phyloP scores from a whole-genome alignment of 129 eudicot species.

The Flaveria robusta region DNA sequence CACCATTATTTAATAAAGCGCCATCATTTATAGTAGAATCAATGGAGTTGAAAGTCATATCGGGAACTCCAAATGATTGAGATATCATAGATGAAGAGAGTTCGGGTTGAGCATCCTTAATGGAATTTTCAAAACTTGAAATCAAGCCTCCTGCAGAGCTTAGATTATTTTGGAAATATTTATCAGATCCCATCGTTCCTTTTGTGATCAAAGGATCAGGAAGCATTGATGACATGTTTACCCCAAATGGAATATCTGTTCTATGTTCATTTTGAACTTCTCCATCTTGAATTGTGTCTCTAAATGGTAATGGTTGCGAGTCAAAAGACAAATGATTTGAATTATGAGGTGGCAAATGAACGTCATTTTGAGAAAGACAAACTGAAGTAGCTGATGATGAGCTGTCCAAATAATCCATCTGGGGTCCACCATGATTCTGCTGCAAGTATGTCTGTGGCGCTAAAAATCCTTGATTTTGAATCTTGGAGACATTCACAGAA shows the following conservation, averaged over 20 bases:
- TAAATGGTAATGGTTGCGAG: slow-evolving; percentile 56
- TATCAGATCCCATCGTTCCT: slow-evolving; percentile 60
- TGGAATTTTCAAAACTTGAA: slow-evolving; percentile 53
- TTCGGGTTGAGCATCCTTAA: slow-evolving; percentile 77
- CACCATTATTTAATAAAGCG: slow-evolving; percentile 58
- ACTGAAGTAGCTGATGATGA: slow-evolving; percentile 94
- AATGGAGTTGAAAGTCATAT: slow-evolving; percentile 77
- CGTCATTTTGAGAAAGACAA: slow-evolving; percentile 70
- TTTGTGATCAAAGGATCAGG: slow-evolving; percentile 60
- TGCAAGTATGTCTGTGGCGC: slow-evolving; percentile 58
- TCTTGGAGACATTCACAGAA: slow-evolving; percentile 56
- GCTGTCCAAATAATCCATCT: slow-evolving; percentile 82
- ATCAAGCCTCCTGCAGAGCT: slow-evolving; percentile 59
- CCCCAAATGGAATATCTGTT: slow-evolving; percentile 48
- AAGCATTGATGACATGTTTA: slow-evolving; percentile 61
- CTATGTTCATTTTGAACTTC: slow-evolving; percentile 64
- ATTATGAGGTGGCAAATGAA: slow-evolving; percentile 47
- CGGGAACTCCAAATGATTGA: slow-evolving; percentile 95
- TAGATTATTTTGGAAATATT: slow-evolving; percentile 61
- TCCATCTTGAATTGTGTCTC: slow-evolving; percentile 65
- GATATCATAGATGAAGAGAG: slow-evolving; percentile 85
- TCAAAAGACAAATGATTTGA: slow-evolving; percentile 60
- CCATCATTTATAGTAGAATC: slow-evolving; percentile 76
- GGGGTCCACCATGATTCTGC: slow-evolving; percentile 51
- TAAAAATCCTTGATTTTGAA: slow-evolving; percentile 67